Evolutionary conservation across 768 basidiomycete genomes (phyloP), one percentile per base, ranked within the genome.

Genomic region (Pleurotus pulmonarius): DNA sequence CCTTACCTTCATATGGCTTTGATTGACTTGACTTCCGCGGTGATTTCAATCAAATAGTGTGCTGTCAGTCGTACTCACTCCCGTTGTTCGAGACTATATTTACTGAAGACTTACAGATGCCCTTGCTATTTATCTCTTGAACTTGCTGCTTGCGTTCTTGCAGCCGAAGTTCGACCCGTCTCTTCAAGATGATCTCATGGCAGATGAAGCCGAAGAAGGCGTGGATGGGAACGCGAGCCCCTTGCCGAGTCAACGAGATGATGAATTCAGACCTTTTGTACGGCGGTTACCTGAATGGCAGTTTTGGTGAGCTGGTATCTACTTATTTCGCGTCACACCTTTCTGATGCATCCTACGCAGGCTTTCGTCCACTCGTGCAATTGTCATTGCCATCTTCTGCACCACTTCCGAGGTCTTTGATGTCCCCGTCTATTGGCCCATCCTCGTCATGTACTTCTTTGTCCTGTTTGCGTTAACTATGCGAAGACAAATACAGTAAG

Each of bases 381-480:
- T 91, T 22, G n/a, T 90, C 18, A 67, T 99, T 52, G 88, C 94
- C 4, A 64, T 96, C 41, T 72, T 87, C 54, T 88, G 88, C 69
- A 92, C 97, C 2, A 74, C 88, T 56, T 95, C 92, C 22, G 80
- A 88, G 46, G 74, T 88, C 37, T 96, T 97, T 63, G 95, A 98
- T 69, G 90, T 99, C 18, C 96, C 97, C 5, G 97, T 98, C 20
- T 98, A 97, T 75, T 98, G 97, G 95, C 97, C 97, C 6, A 98
- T 99, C 71, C 84, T 99, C 55, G 86, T 98, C 63, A 78, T 98
- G 57, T 99, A 99, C 76, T 99, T 98, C 80, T 90, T 90, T 71
- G 88, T 94, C 43, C 81, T 98, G 55, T 98, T 98, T 67, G 83
- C 91, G 18, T 76, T 98, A 63, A 98, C 96, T 3, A 96, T 99